A percentile compares a stretch with the other conserved stretches of the same genome.
These are phyloP conservation scores for Scolecobasidium constrictum DNA, from an alignment of 2,329 filamentous ascomycete species.

Conservation along the genomic window DNA sequence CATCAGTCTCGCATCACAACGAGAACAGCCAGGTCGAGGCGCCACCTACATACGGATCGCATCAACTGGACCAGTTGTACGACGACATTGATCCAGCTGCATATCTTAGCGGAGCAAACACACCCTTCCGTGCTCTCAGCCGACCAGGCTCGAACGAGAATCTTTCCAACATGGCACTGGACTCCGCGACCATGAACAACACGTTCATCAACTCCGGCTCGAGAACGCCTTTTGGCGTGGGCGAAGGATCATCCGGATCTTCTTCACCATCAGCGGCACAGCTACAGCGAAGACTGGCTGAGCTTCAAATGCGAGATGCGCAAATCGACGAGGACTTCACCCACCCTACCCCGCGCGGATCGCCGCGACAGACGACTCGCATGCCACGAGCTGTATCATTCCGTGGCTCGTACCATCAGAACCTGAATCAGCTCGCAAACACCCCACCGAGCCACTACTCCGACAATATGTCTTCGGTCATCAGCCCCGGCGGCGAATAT, in stretches of 20 bases:
- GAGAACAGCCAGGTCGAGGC: constrained; percentile 45
- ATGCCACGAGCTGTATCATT: not conserved
- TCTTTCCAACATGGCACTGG: constrained; percentile 52
- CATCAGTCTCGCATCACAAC: constrained; percentile 4
- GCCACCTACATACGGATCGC: constrained; percentile 86
- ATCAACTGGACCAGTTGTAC: constrained; percentile 82
- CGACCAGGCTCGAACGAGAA: constrained; percentile 75
- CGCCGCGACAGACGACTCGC: not conserved
- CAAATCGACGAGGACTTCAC: constrained; percentile 8
- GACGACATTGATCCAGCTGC: constrained; percentile 72
- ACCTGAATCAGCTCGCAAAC: not conserved
- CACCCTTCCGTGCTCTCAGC: constrained; percentile 61
- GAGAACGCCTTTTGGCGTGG: not conserved
- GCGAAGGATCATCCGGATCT: not conserved
- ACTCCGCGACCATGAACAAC: constrained; percentile 38
- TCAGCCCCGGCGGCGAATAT: constrained; percentile 16
- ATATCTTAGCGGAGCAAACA: constrained; percentile 59
- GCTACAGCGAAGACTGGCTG: constrained; percentile 6
- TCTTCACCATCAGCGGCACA: not conserved
- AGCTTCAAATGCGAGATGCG: constrained; percentile 3
- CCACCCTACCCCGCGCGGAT: constrained; percentile 1
- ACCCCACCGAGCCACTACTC: constrained; percentile 12
- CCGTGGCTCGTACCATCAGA: constrained; percentile 2
- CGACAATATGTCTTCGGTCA: not conserved
- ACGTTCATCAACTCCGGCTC: constrained; percentile 18